phyloP scores from a whole-genome alignment of 1,284 basidiomycete species.

The Cutaneotrichosporon curvatum region DNA sequence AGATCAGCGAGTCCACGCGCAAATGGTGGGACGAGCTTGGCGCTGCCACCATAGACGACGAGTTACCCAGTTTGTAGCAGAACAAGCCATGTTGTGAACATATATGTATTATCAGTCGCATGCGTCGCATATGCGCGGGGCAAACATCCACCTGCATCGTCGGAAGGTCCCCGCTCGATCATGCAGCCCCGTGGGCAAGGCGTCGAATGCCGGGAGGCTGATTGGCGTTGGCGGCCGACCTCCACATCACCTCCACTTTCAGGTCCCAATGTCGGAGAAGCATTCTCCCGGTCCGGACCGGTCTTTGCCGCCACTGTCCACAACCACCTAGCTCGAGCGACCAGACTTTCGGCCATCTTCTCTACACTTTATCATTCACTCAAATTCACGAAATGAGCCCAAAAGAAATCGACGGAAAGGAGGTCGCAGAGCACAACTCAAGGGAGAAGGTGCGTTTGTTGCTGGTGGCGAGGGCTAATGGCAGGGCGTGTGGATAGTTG shows the following conservation, averaged over 20 bases:
- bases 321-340: too few species aligned
- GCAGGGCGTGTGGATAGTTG: slow-evolving; percentile 79
- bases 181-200: too few species aligned
- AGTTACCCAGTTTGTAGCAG: too few species aligned
- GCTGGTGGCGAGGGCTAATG: slow-evolving; percentile 4
- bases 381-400: not conserved
- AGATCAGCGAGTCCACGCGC: slow-evolving; percentile 1
- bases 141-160: too few species aligned
- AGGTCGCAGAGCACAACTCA: slow-evolving; percentile 43
- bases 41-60: not conserved
- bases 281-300: not conserved
- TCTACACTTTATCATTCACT: too few species aligned
- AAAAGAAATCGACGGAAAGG: slow-evolving; percentile 33
- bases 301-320: not conserved
- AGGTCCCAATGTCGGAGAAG: too few species aligned
- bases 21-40: not conserved
- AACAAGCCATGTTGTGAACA: slow-evolving; percentile 1
- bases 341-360: too few species aligned
- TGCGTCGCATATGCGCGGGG: too few species aligned
- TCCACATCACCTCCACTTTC: too few species aligned
- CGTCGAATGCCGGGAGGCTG: too few species aligned
- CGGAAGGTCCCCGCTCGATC: too few species aligned
- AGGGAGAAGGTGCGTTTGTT: slow-evolving; percentile 37
- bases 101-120: slow-evolving; percentile 2
- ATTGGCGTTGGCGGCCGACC: too few species aligned